Percentiles rank a stretch among this genome's conserved stretches.
Evolutionary conservation across 768 basidiomycete species (phyloP).

Genomic region (Collybiopsis confluens): DNA sequence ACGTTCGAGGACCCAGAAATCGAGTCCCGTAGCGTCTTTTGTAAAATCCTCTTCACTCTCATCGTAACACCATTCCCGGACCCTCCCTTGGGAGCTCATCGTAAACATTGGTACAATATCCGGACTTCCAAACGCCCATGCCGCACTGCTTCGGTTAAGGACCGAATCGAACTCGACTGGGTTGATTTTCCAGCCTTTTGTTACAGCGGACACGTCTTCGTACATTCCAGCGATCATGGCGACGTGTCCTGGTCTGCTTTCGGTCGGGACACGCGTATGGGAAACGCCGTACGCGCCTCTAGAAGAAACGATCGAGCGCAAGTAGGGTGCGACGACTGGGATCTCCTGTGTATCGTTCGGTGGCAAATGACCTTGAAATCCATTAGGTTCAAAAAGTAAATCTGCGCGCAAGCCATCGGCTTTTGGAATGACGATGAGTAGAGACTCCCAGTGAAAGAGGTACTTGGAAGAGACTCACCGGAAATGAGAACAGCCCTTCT

Average conservation of each 20-base stretch:
- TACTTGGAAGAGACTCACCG: slow-evolving; percentile 42
- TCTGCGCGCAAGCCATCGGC: slow-evolving; percentile 86
- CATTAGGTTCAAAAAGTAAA: slow-evolving; percentile 61
- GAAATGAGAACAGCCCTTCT: slow-evolving; percentile 56
- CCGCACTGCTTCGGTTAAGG: slow-evolving; percentile 75
- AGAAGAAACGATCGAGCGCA: slow-evolving; percentile 60
- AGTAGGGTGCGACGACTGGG: slow-evolving; percentile 65
- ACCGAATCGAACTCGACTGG: slow-evolving; percentile 86
- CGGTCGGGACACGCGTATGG: slow-evolving; percentile 84
- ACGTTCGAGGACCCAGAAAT: slow-evolving; percentile 75
- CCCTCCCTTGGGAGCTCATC: slow-evolving; percentile 66
- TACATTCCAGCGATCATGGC: slow-evolving; percentile 93
- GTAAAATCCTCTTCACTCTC: slow-evolving; percentile 84
- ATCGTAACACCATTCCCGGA: slow-evolving; percentile 72
- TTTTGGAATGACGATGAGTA: slow-evolving; percentile 22
- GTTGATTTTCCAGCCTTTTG: slow-evolving; percentile 88
- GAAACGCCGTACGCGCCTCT: slow-evolving; percentile 81
- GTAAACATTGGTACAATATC: slow-evolving; percentile 89
- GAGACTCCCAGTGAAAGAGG: not conserved
- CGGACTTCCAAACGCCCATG: slow-evolving; percentile 83
- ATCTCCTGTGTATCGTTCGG: slow-evolving; percentile 43
- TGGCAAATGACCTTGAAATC: slow-evolving; percentile 35
- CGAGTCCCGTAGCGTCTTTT: slow-evolving; percentile 75
- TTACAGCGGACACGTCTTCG: slow-evolving; percentile 85
- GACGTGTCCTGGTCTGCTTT: slow-evolving; percentile 85